phyloP scores from a whole-genome alignment of 345 rosid genomes.

The Zanthoxylum bungeanum region DNA sequence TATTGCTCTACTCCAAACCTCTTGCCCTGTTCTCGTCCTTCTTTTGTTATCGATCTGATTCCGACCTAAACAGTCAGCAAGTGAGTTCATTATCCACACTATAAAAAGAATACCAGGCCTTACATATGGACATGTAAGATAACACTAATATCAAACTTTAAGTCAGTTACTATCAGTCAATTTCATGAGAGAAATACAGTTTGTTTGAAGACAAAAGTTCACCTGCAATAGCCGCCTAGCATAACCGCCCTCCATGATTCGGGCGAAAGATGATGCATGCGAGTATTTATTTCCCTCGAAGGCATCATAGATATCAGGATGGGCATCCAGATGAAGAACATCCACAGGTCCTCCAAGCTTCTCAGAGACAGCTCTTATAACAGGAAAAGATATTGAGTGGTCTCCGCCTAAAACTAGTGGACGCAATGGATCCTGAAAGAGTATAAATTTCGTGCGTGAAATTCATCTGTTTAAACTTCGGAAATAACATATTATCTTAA shows the following conservation, averaged over 20 bases:
- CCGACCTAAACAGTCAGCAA: conserved; percentile 63
- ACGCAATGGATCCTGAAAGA: conserved; percentile 69
- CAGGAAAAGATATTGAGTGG: conserved; percentile 91
- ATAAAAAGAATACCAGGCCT: conserved; percentile 3
- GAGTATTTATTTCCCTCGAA: conserved; percentile 94
- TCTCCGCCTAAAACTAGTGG: conserved; percentile 96
- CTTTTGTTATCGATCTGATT: conserved; percentile 77
- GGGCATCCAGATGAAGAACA: conserved; percentile 98
- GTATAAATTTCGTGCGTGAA: background rate
- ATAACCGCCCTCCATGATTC: conserved; percentile 98
- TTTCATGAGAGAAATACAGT: background rate
- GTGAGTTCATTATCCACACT: background rate
- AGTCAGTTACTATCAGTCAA: background rate
- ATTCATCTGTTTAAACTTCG: background rate
- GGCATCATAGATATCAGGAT: conserved; percentile 85
- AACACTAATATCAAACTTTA: background rate
- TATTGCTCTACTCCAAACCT: conserved; percentile 92
- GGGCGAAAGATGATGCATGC: conserved; percentile 98
- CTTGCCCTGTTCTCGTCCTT: conserved; percentile 94
- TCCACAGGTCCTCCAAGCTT: conserved; percentile 97
- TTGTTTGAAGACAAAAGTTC: conserved; percentile 6
- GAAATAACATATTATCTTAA: background rate
- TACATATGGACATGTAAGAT: background rate
- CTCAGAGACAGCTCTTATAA: conserved; percentile 89
- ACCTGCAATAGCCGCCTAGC: conserved; percentile 93